Base-by-base conservation (phyloP, 352 stramenopile genomes). In the Globisporangium cystogenes region DNA sequence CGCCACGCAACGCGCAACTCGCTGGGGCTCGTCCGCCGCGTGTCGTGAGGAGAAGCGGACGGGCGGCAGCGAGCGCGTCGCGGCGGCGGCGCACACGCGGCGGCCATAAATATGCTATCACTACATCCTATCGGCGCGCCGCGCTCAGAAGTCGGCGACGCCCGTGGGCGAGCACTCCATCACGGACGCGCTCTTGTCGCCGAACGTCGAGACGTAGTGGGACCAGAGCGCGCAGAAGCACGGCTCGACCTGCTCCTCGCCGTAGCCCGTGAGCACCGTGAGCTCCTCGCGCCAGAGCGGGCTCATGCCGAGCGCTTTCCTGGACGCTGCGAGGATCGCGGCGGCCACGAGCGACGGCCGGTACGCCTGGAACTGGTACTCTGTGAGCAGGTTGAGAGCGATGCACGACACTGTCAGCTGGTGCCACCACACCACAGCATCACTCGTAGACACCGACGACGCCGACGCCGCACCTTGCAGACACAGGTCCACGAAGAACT, bases 401-500 rank as follows among this genome's bases (percentile, higher is more conserved):
- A 35, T 36, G 15, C 6, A 18, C 3, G 6, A 20, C 18, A 41
- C 6, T 18, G 36, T 16, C 14, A 24, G 11, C n/a, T n/a, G n/a
- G n/a, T n/a, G n/a, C n/a, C n/a, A n/a, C n/a, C 12, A 43, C n/a
- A 33, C 18, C 3, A 3, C 18, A n/a, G n/a, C n/a, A n/a, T n/a
- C n/a, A n/a, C n/a, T n/a, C n/a, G n/a, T n/a, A n/a, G n/a, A n/a
- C n/a, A n/a, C n/a, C n/a, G n/a, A n/a, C n/a, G n/a, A n/a, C n/a
- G n/a, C n/a, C n/a, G n/a, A n/a, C n/a, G n/a, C n/a, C 51, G 48
- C 46, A 65, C 62, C 57, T 62, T 90, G 79, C 24, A 95, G 60
- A 43, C 79, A 87, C n/a, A 95, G 67, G 46, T 95, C 82, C 35
- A 87, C 76, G 24, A 95, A 88, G 54, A 92, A 92, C 51, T 93